phyloP scores from a whole-genome alignment of 306 rosid genomes.

The Ochetophila trinervis region DNA sequence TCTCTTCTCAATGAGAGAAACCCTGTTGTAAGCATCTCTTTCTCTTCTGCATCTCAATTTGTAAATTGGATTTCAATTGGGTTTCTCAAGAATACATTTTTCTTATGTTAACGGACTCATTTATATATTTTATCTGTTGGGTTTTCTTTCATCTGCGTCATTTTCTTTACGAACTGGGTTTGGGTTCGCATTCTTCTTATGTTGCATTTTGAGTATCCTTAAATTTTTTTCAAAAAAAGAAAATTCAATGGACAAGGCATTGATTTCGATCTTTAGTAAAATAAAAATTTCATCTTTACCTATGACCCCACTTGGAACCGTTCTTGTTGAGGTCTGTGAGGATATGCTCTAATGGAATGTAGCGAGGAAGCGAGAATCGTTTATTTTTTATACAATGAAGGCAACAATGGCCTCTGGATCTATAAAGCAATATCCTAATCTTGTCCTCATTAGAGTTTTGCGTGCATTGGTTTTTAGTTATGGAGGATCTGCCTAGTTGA shows the following conservation, averaged over 20 bases:
- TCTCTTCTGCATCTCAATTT: not conserved
- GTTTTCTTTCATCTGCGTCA: not conserved
- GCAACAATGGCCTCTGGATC: not conserved
- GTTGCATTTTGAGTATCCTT: too few species aligned
- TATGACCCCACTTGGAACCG: too few species aligned
- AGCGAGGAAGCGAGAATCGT: too few species aligned
- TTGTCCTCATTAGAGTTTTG: not conserved
- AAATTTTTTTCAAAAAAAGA: too few species aligned
- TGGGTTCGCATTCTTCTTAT: not conserved
- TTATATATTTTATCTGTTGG: conserved; percentile 7
- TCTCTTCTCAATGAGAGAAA: conserved; percentile 74
- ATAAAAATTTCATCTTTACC: too few species aligned
- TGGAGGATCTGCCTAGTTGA: not conserved
- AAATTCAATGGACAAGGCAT: too few species aligned
- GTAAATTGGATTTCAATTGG: not conserved
- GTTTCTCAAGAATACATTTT: conserved; percentile 5
- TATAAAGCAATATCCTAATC: not conserved
- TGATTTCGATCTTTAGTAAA: too few species aligned
- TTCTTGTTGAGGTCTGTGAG: too few species aligned
- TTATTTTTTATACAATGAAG: too few species aligned
- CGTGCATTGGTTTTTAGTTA: not conserved
- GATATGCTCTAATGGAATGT: too few species aligned
- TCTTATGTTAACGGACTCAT: not conserved
- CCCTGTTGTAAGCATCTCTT: conserved; percentile 65
- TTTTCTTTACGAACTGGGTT: conserved; percentile 18